Base-by-base conservation (phyloP, 345 rosid species). In the Microcos paniculata region DNA sequence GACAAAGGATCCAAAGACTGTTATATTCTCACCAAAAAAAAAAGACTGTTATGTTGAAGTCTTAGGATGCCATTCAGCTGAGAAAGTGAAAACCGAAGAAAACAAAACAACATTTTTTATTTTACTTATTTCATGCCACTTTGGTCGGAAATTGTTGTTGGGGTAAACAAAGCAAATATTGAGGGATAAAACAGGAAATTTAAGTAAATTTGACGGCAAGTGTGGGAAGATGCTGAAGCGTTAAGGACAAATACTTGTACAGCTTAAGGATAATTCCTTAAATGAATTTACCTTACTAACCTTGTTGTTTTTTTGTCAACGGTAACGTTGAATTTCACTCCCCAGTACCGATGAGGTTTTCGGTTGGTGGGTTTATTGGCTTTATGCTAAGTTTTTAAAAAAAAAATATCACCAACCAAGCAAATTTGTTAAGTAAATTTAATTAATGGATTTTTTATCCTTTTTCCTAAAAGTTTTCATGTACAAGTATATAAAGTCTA, bases 1-100 rank as follows among this genome's bases (percentile, higher is more conserved):
- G 43, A 31, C 19, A 52, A 42, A 69, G 73, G 62, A 70, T 33
- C 73, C 73, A 70, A 70, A 33, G 31, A 21, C 73, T n/a, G 73
- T 45, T 63, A 28, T 48, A 15, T 48, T 26, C n/a, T n/a, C n/a
- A n/a, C n/a, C n/a, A n/a, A n/a, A n/a, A n/a, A n/a, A n/a, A n/a
- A 70, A 70, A 33, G 31, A 21, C 73, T n/a, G 73, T 45, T 63
- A 28, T 48, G 24, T 48, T 26, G 40, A 21, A 68, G 23, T 45
- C 26, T 31, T 16, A 11, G 38, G 61, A 51, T 26, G 23, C 48
- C 55, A 42, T 42, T 42, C 45, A 14, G 15, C 55, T 28, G 72
- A 6, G 2, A 21, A 33, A 31, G 30, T 33, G 73, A 10, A 30
- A 59, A 30, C 64, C 5, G 61, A 13, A 70, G 4, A 8, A 42